Base-by-base conservation (phyloP, 2,329 filamentous ascomycete species). In the Colletotrichum sublineola region DNA sequence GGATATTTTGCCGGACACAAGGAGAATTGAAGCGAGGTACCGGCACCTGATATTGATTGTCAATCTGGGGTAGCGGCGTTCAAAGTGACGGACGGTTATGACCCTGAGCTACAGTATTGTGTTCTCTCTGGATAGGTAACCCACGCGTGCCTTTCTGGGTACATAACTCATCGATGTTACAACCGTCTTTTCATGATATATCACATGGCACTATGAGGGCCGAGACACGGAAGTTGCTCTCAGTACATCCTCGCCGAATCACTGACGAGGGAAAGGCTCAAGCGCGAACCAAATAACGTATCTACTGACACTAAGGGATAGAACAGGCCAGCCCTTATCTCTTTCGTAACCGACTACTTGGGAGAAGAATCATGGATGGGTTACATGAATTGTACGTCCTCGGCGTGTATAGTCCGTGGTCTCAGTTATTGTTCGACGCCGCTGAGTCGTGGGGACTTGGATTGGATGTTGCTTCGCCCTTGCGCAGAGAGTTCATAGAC, bases 1-100 rank as follows among this genome's bases (percentile, higher is more conserved):
- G 57, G 33, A 12, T 55, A 48, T 67, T 66, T 60, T 56, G 40
- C 67, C 56, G 20, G 61, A 46, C 67, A 40, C 62, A 46, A 71
- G 56, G 44, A 60, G 50, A 52, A 40, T 48, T 62, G 31, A 48
- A 63, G 68, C 56, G 38, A 36, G 52, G 64, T 40, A 57, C 40
- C 40, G 48, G 56, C 55, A 56, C 33, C 12, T 40, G 36, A 40
- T 42, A 62, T 40, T 15, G 50, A 15, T n/a, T 33, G 44, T 36
- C 50, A 9, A 62, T 66, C 55, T 62, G 62, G 50, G 48, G 20
- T 58, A 18, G 18, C 33, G 29, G 60, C 66, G 70, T 66, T 46
- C 69, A 73, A 73, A 60, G 24, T 52, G 36, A 40, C 11, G 6
- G 36, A 40, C 11, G 6, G 40, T 40, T 36, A 12, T 38, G 12